These are phyloP conservation scores for Chaetomium cochliodes DNA, from an alignment of 495 filamentous ascomycete species.

Conservation along the genomic window DNA sequence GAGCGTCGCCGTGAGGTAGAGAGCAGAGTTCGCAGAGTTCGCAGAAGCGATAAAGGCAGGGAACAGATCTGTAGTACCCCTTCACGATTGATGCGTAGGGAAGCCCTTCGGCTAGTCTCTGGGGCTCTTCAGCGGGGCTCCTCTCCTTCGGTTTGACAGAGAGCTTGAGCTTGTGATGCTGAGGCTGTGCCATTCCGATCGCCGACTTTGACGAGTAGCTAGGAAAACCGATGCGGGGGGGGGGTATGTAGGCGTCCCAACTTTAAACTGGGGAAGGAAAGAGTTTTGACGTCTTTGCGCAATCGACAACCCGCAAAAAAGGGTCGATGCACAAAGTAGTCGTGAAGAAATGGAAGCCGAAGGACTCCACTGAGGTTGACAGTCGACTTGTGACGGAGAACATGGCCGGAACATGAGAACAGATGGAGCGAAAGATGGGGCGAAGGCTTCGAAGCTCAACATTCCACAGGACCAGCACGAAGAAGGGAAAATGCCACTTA, in stretches of 20 bases:
- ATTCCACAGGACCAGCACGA: conserved; percentile 9
- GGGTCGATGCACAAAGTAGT: not conserved
- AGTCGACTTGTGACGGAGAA: not conserved
- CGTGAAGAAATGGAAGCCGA: not conserved
- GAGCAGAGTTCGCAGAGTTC: too few species aligned
- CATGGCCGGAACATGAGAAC: not conserved
- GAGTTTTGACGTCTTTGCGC: not conserved
- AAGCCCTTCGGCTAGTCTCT: conserved; percentile 21
- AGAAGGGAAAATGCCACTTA: conserved; percentile 52
- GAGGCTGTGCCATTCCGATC: conserved; percentile 12
- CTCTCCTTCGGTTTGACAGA: conserved; percentile 16
- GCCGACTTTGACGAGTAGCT: not conserved
- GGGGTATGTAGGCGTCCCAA: not conserved
- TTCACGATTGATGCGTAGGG: conserved; percentile 36
- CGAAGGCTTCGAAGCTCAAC: not conserved
- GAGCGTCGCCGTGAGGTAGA: not conserved
- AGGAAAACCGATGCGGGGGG: not conserved
- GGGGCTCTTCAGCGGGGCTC: conserved; percentile 16
- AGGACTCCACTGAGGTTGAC: not conserved
- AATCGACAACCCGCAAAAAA: not conserved
- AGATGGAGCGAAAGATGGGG: too few species aligned
- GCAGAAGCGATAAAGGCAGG: not conserved
- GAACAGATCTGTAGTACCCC: conserved; percentile 26
- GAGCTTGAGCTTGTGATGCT: conserved; percentile 15
- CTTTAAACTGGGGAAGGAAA: not conserved